phyloP scores from a whole-genome alignment of 331 rosid genomes.

The Pyrus hybrid region DNA sequence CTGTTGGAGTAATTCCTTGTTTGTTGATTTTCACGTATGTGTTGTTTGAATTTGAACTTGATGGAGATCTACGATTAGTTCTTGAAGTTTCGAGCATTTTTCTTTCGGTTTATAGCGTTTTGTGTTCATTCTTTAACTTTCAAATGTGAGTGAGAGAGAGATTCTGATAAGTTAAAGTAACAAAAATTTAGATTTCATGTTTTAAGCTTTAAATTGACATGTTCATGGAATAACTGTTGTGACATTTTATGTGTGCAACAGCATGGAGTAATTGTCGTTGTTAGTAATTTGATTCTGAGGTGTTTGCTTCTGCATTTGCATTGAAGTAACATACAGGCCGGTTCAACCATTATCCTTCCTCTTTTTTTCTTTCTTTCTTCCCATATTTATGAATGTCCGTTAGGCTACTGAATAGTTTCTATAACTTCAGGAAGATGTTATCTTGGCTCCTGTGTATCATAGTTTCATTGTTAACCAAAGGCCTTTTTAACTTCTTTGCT shows the following conservation, averaged over 20 bases:
- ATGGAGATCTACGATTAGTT: constrained; percentile 37
- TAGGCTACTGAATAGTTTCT: neutral
- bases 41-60: constrained; percentile 16
- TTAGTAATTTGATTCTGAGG: constrained; percentile 1
- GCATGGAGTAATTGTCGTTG: neutral
- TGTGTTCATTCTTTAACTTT: neutral
- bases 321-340: neutral
- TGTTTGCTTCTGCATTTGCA: neutral
- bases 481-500: neutral
- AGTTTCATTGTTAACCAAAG: neutral
- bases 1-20: constrained; percentile 13
- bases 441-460: neutral
- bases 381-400: neutral
- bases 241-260: neutral
- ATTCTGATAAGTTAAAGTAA: no score
- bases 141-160: constrained; percentile 2
- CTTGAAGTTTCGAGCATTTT: constrained; percentile 1
- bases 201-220: constrained; percentile 13
- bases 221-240: constrained; percentile 1
- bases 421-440: neutral
- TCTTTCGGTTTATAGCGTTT: constrained; percentile 17
- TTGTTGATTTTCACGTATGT: constrained; percentile 11
- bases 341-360: neutral
- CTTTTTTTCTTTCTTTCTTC: neutral
- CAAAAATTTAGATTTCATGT: constrained; percentile 5